These are phyloP conservation scores for Diaporthe humulicola DNA, from an alignment of 2,329 filamentous ascomycete species.

Conservation along the genomic window DNA sequence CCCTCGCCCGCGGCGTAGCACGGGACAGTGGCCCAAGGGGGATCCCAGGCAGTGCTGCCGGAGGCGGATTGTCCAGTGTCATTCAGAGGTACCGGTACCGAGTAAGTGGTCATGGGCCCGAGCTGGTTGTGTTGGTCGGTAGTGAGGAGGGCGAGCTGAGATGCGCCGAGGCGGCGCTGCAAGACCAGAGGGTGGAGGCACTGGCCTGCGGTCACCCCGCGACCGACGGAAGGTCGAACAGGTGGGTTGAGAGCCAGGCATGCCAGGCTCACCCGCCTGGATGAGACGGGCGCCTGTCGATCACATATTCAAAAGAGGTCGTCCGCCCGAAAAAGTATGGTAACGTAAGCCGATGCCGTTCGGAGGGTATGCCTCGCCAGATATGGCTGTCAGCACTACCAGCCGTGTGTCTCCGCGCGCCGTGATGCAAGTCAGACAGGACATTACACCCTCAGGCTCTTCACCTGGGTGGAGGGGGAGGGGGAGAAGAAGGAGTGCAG, in stretches of 20 bases:
- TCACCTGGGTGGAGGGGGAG: neutral
- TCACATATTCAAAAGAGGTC: constrained; percentile 17
- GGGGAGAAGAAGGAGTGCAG: neutral
- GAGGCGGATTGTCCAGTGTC: too few relatives aligned
- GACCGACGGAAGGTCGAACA: constrained; percentile 2
- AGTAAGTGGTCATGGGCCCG: neutral
- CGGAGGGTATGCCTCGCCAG: constrained; percentile 10
- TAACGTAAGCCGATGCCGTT: neutral
- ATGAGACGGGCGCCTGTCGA: constrained; percentile 19
- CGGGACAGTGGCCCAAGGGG: neutral
- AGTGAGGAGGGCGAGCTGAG: neutral
- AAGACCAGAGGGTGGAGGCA: neutral
- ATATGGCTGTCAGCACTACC: constrained; percentile 22
- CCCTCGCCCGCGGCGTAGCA: neutral
- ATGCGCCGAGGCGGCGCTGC: constrained; percentile 14
- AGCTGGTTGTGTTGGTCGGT: neutral
- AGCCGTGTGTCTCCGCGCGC: constrained; percentile 9
- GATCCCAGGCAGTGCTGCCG: neutral
- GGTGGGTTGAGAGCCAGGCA: constrained; percentile 12
- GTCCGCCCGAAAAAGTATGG: neutral
- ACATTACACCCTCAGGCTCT: neutral
- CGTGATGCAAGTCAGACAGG: constrained; percentile 22
- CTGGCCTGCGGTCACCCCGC: constrained; percentile 22
- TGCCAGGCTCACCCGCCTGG: neutral
- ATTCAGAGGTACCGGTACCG: constrained; percentile 14